phyloP scores from a whole-genome alignment of 108 stramenopile genomes.

The Epithemia pelagica region DNA sequence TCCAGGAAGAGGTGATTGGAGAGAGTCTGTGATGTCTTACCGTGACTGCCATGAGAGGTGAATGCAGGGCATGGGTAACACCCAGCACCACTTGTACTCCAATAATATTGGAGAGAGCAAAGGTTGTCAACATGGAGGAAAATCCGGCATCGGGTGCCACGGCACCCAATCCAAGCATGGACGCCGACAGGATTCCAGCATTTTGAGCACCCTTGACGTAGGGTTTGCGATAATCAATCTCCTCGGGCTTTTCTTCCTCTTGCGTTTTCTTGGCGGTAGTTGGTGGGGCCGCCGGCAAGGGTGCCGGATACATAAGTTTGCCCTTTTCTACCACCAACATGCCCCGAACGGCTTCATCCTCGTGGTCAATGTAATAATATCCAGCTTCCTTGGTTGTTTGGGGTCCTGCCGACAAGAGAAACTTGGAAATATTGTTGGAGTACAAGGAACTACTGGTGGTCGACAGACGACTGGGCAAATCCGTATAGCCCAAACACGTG shows the following conservation, averaged over 20 bases:
- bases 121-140: conserved; percentile 92
- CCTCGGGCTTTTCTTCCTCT: conserved; percentile 31
- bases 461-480: conserved; percentile 93
- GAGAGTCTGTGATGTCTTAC: background rate
- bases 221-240: conserved; percentile 71
- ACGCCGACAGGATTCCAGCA: conserved; percentile 60
- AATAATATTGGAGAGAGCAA: conserved; percentile 90
- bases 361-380: conserved; percentile 77
- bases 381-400: conserved; percentile 77
- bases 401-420: conserved; percentile 85
- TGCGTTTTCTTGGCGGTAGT: conserved; percentile 41
- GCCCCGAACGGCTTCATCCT: conserved; percentile 94
- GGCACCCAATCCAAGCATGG: conserved; percentile 79
- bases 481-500: conserved; percentile 97
- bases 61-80: conserved; percentile 95
- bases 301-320: conserved; percentile 86
- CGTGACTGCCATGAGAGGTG: conserved; percentile 96
- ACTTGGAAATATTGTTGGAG: conserved; percentile 97
- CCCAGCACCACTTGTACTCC: conserved; percentile 96
- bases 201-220: conserved; percentile 65
- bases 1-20: conserved; percentile 4
- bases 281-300: conserved; percentile 75
- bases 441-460: conserved; percentile 89
- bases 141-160: conserved; percentile 90
- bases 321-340: conserved; percentile 90